A percentile compares a stretch with the other conserved stretches of the same genome.
phyloP scores from a whole-genome alignment of 108 stramenopile genomes.

The Nitzschia palea region DNA sequence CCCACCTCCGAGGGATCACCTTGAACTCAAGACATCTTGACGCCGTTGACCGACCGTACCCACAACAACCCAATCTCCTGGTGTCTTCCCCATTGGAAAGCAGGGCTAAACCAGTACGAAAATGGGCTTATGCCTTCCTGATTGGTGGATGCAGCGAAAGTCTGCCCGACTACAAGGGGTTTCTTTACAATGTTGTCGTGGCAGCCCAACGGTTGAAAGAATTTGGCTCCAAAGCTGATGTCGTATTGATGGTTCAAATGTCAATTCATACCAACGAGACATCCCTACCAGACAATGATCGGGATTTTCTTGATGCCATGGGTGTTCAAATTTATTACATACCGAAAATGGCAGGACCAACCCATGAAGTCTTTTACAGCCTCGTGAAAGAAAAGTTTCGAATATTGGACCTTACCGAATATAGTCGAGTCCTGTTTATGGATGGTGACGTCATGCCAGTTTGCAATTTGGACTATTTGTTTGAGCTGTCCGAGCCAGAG shows the following conservation, averaged over 20 bases:
- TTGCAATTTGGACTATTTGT: slow-evolving; percentile 60
- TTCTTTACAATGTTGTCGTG: slow-evolving; percentile 42
- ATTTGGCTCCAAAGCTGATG: slow-evolving; percentile 39
- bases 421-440: slow-evolving; percentile 61
- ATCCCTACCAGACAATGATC: slow-evolving; percentile 34
- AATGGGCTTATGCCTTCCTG: slow-evolving; percentile 45
- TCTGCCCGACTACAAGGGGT: slow-evolving; percentile 19
- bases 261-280: slow-evolving; percentile 18
- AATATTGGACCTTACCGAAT: slow-evolving; percentile 57
- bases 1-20: too few relatives aligned
- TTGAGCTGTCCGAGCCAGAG: slow-evolving; percentile 44
- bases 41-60: too few relatives aligned
- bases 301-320: slow-evolving; percentile 16
- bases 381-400: slow-evolving; percentile 55
- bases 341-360: slow-evolving; percentile 15
- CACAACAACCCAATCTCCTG: too few relatives aligned
- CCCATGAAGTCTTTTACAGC: slow-evolving; percentile 34
- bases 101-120: slow-evolving; percentile 9
- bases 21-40: too few relatives aligned
- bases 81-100: too few relatives aligned
- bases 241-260: slow-evolving; percentile 45
- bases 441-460: slow-evolving; percentile 74
- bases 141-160: slow-evolving; percentile 30
- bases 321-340: slow-evolving; percentile 38
- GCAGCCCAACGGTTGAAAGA: slow-evolving; percentile 35